Percentiles rank a stretch among this genome's conserved stretches.
Conservation (phyloP, 2,329 filamentous ascomycete species). For the Cercospora janseana region DNA sequence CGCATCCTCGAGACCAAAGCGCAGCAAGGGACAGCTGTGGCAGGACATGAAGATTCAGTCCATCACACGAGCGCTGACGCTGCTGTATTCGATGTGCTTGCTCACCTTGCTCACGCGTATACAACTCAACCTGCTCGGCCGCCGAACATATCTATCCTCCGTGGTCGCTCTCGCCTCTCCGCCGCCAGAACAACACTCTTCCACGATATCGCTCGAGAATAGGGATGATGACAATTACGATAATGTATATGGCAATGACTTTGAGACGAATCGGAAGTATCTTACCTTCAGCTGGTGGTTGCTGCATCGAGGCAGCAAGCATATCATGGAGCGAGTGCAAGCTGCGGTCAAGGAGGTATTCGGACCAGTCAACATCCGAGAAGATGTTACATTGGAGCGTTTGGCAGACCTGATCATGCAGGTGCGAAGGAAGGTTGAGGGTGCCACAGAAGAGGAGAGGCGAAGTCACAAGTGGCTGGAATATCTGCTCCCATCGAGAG, state of each 20-base stretch:
- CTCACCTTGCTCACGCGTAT: conserved; percentile 90
- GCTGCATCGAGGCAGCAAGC: conserved; percentile 82
- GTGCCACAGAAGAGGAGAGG: conserved; percentile 63
- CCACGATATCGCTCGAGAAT: conserved; percentile 86
- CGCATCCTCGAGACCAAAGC: conserved; percentile 57
- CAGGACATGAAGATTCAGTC: conserved; percentile 95
- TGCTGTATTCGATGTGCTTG: conserved; percentile 86
- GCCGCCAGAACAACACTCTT: conserved; percentile 58
- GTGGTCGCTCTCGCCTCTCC: conserved; percentile 85
- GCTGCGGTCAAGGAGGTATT: conserved; percentile 86
- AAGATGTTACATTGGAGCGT: conserved; percentile 77
- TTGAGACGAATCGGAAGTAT: conserved; percentile 92
- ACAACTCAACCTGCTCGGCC: conserved; percentile 93
- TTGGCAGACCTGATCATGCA: conserved; percentile 78
- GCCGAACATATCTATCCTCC: conserved; percentile 91
- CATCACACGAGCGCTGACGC: conserved; percentile 83
- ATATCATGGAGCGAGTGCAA: conserved; percentile 77
- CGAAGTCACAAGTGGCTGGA: conserved; percentile 71
- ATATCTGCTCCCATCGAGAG: conserved; percentile 75
- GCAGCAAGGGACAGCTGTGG: conserved; percentile 92
- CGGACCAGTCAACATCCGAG: conserved; percentile 80
- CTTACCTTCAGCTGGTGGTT: conserved; percentile 98
- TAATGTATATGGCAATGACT: conserved; percentile 84
- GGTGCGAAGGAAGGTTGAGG: conserved; percentile 82
- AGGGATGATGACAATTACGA: conserved; percentile 84